Evolutionary conservation across 768 basidiomycete genomes (phyloP).

Genomic region (Nidularia pulvinata): DNA sequence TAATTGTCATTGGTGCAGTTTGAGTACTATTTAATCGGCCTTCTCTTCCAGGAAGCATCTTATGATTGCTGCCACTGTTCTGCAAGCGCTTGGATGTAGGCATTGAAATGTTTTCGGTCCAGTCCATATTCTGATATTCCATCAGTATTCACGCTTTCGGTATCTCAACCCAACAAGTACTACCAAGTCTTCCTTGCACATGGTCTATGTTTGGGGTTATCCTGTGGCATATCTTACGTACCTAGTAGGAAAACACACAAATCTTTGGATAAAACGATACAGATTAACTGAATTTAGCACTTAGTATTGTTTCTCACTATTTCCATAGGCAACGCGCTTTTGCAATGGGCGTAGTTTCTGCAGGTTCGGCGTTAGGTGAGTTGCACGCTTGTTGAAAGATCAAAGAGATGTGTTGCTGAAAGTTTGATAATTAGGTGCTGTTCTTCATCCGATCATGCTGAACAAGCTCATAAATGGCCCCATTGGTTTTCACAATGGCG

Average conservation of each 20-base stretch:
- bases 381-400: not conserved
- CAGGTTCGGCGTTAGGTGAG: conserved; percentile 27
- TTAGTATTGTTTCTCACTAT: conserved; percentile 51
- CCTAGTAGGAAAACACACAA: conserved; percentile 17
- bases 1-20: not conserved
- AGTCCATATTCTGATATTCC: not conserved
- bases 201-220: conserved; percentile 46
- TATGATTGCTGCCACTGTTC: conserved; percentile 12
- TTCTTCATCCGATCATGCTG: conserved; percentile 58
- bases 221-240: conserved; percentile 45
- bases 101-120: not conserved
- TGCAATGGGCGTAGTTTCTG: conserved; percentile 48
- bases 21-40: not conserved
- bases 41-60: conserved; percentile 13
- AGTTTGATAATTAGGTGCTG: conserved; percentile 30
- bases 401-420: too few species aligned
- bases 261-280: too few species aligned
- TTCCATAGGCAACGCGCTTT: conserved; percentile 45
- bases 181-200: conserved; percentile 50
- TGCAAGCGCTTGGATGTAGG: conserved; percentile 25
- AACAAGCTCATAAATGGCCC: conserved; percentile 40
- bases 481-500: conserved; percentile 36
- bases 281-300: conserved; percentile 13
- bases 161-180: conserved; percentile 27
- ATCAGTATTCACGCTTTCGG: conserved; percentile 30